Evolutionary conservation across 2,329 filamentous ascomycete genomes (phyloP).

Genomic region (Knoxdaviesia proteae): DNA sequence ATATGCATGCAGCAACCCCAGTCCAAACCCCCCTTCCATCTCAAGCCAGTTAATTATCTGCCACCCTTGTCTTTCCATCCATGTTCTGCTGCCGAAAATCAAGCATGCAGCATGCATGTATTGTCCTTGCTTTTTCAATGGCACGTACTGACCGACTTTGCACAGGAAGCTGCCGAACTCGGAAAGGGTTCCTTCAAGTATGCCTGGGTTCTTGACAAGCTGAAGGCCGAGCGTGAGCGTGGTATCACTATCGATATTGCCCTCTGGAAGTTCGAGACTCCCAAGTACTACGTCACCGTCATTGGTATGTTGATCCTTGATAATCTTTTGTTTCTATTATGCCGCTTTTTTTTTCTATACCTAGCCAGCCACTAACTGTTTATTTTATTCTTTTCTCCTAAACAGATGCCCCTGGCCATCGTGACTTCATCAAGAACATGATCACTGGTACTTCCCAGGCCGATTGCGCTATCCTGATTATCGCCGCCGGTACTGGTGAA

Average conservation of each 20-base stretch:
- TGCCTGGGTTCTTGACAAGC: conserved; percentile 99
- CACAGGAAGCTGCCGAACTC: conserved; percentile 90
- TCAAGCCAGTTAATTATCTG: too few species aligned
- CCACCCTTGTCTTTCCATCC: too few species aligned
- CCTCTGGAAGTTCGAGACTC: conserved; percentile 99
- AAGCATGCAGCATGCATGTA: too few species aligned
- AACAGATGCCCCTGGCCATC: conserved; percentile 87
- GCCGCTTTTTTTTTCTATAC: not conserved
- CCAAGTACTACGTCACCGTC: conserved; percentile 94
- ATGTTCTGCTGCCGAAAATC: too few species aligned
- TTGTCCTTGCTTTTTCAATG: not conserved
- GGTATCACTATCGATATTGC: conserved; percentile 99
- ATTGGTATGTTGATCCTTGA: conserved; percentile 45
- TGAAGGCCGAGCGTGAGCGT: conserved; percentile 99
- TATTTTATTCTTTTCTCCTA: not conserved
- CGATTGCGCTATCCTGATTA: conserved; percentile 99
- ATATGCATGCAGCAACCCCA: too few species aligned
- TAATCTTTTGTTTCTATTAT: not conserved
- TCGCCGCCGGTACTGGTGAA: conserved; percentile 99
- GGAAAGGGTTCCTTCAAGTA: conserved; percentile 99
- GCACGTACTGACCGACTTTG: conserved; percentile 5
- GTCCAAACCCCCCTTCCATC: too few species aligned
- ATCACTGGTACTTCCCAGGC: conserved; percentile 99
- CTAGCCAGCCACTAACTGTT: not conserved
- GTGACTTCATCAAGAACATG: conserved; percentile 99